phyloP scores from a whole-genome alignment of 1,139 yeast genomes.

The Keqinozyma sinolaborantium region DNA sequence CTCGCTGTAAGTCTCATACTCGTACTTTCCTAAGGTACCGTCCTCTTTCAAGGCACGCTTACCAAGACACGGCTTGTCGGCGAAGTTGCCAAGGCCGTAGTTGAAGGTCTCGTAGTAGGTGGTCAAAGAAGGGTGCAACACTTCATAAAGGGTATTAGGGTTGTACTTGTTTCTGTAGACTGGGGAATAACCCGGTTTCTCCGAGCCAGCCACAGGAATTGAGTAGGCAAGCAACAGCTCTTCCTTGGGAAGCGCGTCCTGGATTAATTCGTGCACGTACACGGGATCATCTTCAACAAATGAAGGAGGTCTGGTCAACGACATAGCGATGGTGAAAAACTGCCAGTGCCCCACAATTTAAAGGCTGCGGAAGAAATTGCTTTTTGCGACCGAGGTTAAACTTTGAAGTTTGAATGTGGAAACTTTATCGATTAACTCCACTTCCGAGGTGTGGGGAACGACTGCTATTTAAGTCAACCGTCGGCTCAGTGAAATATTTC shows the following conservation, averaged over 20 bases:
- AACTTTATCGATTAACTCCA: too few species aligned
- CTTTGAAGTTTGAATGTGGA: too few species aligned
- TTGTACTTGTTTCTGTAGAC: constrained; percentile 47
- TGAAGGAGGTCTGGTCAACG: constrained; percentile 2
- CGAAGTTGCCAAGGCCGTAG: constrained; percentile 30
- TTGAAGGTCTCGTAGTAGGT: constrained; percentile 52
- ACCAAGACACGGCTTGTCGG: constrained; percentile 49
- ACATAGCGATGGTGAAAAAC: too few species aligned
- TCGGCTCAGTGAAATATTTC: too few species aligned
- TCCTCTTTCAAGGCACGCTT: constrained; percentile 32
- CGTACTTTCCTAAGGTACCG: constrained; percentile 44
- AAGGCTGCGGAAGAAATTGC: too few species aligned
- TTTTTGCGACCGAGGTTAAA: too few species aligned
- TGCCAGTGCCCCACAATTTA: too few species aligned
- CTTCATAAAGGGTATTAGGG: constrained; percentile 35
- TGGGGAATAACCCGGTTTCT: constrained; percentile 47
- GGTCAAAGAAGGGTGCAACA: constrained; percentile 46
- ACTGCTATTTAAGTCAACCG: too few species aligned
- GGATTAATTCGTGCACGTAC: constrained; percentile 8
- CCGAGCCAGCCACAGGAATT: constrained; percentile 44
- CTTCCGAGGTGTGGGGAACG: too few species aligned
- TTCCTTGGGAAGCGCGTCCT: constrained; percentile 2
- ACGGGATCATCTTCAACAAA: constrained; percentile 5
- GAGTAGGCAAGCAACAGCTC: constrained; percentile 7
- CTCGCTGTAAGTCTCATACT: constrained; percentile 43